These are phyloP conservation scores for Arthrobotrys musiformis DNA, from an alignment of 2,329 filamentous ascomycete genomes.

Conservation along the genomic window DNA sequence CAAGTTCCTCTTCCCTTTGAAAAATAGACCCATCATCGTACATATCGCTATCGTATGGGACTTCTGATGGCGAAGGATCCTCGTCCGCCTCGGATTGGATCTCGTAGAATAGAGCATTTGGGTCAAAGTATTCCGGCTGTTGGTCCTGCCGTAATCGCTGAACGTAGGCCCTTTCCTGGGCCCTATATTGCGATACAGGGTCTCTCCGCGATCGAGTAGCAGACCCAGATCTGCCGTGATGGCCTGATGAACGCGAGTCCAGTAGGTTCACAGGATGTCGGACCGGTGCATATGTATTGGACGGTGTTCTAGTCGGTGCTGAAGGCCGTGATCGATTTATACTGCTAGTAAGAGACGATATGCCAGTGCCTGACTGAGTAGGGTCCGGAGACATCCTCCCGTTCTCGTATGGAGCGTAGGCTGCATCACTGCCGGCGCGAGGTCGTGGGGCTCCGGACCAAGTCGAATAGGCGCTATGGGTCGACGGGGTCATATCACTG, in stretches of 20 bases:
- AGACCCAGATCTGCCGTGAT: slow-evolving; percentile 66
- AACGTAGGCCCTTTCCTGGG: slow-evolving; percentile 94
- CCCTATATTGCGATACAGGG: slow-evolving; percentile 78
- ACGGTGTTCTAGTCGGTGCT: slow-evolving; percentile 77
- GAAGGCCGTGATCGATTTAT: slow-evolving; percentile 71
- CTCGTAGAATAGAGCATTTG: slow-evolving; percentile 67
- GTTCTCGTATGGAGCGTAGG: slow-evolving; percentile 63
- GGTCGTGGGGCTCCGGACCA: slow-evolving; percentile 55
- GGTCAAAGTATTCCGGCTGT: slow-evolving; percentile 75
- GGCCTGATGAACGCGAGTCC: slow-evolving; percentile 62
- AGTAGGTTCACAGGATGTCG: slow-evolving; percentile 62
- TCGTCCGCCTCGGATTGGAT: slow-evolving; percentile 87
- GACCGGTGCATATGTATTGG: slow-evolving; percentile 78
- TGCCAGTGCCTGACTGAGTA: slow-evolving; percentile 56
- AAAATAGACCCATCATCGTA: slow-evolving; percentile 76
- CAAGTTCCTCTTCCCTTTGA: slow-evolving; percentile 77
- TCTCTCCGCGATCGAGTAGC: slow-evolving; percentile 69
- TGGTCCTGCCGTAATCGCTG: slow-evolving; percentile 87
- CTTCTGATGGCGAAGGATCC: slow-evolving; percentile 86
- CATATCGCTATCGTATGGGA: slow-evolving; percentile 80
- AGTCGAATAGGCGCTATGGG: slow-evolving; percentile 57
- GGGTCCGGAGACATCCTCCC: slow-evolving; percentile 61
- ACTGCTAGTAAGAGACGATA: slow-evolving; percentile 59
- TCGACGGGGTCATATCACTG: slow-evolving; percentile 55
- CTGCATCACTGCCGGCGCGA: slow-evolving; percentile 63